phyloP scores from a whole-genome alignment of 2,329 filamentous ascomycete genomes.

The Pseudogymnoascus destructans region DNA sequence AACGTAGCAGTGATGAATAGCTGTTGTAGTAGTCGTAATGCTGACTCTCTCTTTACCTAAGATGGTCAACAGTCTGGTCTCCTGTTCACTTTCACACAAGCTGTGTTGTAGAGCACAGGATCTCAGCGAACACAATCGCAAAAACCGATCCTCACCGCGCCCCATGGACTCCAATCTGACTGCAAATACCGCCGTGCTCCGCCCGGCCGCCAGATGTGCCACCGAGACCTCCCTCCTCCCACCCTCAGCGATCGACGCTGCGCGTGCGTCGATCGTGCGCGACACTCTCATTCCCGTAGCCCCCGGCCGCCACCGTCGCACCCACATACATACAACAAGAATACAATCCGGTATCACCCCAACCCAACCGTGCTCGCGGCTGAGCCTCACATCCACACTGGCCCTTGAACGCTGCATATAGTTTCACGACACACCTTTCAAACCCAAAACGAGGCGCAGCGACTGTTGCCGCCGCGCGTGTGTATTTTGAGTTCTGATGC shows the following conservation, averaged over 20 bases:
- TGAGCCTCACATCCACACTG: neutral
- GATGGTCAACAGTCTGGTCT: neutral
- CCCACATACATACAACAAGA: neutral
- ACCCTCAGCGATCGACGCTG: neutral
- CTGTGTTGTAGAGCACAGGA: neutral
- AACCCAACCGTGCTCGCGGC: neutral
- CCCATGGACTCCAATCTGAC: neutral
- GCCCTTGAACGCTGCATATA: neutral
- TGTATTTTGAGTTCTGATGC: conserved; percentile 3
- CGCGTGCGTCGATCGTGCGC: neutral
- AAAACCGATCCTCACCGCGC: neutral
- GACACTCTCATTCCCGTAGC: neutral
- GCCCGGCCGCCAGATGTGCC: neutral
- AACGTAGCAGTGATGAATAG: neutral
- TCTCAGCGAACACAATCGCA: neutral
- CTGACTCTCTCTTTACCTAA: neutral
- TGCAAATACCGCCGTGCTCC: neutral
- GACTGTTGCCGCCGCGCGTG: neutral
- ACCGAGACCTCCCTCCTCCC: neutral
- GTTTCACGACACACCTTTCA: neutral
- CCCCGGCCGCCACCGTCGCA: neutral
- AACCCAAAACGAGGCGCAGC: neutral
- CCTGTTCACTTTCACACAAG: neutral
- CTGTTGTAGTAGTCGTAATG: neutral
- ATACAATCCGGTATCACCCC: neutral